phyloP scores from a whole-genome alignment of 352 stramenopile genomes.

The Pythium guiyangense region DNA sequence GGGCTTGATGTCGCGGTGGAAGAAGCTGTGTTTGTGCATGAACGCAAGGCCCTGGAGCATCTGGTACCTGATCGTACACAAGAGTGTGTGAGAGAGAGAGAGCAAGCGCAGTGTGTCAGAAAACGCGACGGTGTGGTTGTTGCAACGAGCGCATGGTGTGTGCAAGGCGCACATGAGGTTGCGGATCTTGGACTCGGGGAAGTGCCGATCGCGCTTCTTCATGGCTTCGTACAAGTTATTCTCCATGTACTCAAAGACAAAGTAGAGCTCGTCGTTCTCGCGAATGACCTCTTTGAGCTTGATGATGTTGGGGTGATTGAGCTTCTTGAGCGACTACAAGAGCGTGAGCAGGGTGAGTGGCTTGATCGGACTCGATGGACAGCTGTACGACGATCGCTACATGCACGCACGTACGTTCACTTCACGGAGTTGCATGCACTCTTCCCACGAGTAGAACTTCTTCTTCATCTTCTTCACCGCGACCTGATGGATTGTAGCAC shows the following conservation, averaged over 20 bases:
- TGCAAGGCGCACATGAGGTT: constrained; percentile 98
- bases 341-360: too few relatives aligned
- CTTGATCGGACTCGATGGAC: too few relatives aligned
- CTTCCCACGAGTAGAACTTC: constrained; percentile 95
- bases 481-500: constrained; percentile 43
- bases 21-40: constrained; percentile 98
- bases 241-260: constrained; percentile 99
- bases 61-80: constrained; percentile 66
- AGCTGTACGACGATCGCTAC: too few relatives aligned
- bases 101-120: too few relatives aligned
- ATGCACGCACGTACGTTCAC: constrained; percentile 79
- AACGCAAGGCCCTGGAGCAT: constrained; percentile 96
- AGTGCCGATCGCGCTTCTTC: constrained; percentile 88
- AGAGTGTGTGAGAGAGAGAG: too few relatives aligned
- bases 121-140: too few relatives aligned
- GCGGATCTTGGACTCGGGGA: constrained; percentile 92
- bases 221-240: constrained; percentile 97
- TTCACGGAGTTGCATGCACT: constrained; percentile 97
- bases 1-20: constrained; percentile 98
- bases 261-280: constrained; percentile 96
- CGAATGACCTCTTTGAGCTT: constrained; percentile 98
- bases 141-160: too few relatives aligned
- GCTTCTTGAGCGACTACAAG: constrained; percentile 92
- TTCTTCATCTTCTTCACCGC: constrained; percentile 98
- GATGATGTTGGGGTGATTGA: constrained; percentile 98